Conservation (phyloP, 179 eudicot species). For the Beta macrorhiza region DNA sequence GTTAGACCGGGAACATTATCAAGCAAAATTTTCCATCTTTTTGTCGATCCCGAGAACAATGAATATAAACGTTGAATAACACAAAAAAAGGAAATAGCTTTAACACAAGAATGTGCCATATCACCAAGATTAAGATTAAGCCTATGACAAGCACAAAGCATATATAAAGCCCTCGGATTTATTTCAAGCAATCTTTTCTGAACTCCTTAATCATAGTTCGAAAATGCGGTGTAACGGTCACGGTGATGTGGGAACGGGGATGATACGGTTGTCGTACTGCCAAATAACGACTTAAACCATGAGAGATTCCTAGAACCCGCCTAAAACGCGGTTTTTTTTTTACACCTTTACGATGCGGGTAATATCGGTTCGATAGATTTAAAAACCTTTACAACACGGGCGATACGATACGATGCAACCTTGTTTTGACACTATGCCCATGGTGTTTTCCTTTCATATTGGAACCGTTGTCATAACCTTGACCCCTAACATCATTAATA, state of each 20-base stretch:
- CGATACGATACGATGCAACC: too few species aligned
- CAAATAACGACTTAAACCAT: too few species aligned
- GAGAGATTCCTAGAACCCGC: too few species aligned
- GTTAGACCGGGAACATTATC: background rate
- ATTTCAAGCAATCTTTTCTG: background rate
- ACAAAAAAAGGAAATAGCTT: background rate
- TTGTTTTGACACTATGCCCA: too few species aligned
- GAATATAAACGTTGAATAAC: background rate
- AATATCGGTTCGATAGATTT: too few species aligned
- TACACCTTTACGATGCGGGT: too few species aligned
- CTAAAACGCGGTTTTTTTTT: too few species aligned
- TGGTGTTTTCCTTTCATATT: conserved; percentile 2
- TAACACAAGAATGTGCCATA: background rate
- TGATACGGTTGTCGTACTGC: too few species aligned
- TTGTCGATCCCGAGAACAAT: background rate
- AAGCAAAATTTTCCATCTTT: background rate
- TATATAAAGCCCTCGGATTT: background rate
- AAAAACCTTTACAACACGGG: too few species aligned
- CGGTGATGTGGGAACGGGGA: too few species aligned
- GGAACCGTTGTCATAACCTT: background rate
- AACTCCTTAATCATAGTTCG: too few species aligned
- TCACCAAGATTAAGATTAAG: background rate
- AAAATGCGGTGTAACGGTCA: too few species aligned
- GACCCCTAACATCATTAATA: background rate
- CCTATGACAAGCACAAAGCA: background rate